Conservation (phyloP, 148 eudicot species). For the Diospyros lotus region DNA sequence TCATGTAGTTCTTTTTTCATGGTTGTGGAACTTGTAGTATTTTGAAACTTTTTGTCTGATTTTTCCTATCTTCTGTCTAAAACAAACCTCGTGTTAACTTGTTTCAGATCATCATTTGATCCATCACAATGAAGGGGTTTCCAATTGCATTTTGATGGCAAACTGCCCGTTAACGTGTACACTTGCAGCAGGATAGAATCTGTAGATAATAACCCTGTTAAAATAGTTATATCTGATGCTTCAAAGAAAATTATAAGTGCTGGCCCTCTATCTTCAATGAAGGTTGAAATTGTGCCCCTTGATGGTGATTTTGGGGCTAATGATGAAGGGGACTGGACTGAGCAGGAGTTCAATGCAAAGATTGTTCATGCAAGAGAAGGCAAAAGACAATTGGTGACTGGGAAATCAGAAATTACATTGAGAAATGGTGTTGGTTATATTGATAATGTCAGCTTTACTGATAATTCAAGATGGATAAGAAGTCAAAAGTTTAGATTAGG, state of each 20-base stretch:
- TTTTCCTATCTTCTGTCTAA: background rate
- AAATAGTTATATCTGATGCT: conserved; percentile 42
- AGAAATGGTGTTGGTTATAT: conserved; percentile 57
- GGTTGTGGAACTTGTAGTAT: no score
- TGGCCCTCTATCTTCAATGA: conserved; percentile 47
- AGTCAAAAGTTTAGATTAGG: conserved; percentile 70
- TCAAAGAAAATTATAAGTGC: conserved; percentile 30
- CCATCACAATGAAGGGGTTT: conserved; percentile 32
- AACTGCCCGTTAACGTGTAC: conserved; percentile 45
- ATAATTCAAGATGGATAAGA: conserved; percentile 90
- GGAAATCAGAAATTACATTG: conserved; percentile 32
- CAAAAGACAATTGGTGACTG: conserved; percentile 67
- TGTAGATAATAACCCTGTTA: conserved; percentile 32
- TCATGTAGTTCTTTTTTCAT: no score
- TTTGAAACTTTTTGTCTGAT: no score
- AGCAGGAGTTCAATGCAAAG: conserved; percentile 33
- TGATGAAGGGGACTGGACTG: conserved; percentile 57
- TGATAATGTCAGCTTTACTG: conserved; percentile 47
- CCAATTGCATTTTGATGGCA: conserved; percentile 46
- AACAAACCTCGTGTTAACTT: conserved; percentile 7
- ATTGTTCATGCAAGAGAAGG: conserved; percentile 61
- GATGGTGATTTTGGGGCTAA: conserved; percentile 56
- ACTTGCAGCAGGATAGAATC: conserved; percentile 53
- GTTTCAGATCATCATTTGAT: conserved; percentile 30
- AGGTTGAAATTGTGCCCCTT: conserved; percentile 49